Conservation (phyloP, 768 basidiomycete genomes). For the Boletus vermiculosoides region DNA sequence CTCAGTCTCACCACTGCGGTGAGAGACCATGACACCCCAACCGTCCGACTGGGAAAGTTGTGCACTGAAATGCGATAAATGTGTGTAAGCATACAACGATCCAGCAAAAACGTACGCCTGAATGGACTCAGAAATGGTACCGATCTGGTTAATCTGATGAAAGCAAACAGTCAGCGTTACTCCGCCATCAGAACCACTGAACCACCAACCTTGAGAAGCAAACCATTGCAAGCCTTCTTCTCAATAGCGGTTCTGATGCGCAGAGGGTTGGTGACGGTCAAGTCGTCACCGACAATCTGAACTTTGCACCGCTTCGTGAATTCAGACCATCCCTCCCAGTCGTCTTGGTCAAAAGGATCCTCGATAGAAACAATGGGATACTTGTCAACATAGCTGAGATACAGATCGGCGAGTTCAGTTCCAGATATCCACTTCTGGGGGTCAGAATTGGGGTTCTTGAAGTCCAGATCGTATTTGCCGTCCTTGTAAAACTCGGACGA, state of each 20-base stretch:
- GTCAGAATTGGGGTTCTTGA: slow-evolving; percentile 99
- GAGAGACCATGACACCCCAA: slow-evolving; percentile 99
- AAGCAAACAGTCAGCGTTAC: slow-evolving; percentile 1
- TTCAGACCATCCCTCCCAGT: slow-evolving; percentile 97
- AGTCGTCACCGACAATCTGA: slow-evolving; percentile 94
- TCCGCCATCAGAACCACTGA: not conserved
- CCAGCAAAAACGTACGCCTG: slow-evolving; percentile 71
- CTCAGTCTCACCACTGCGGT: slow-evolving; percentile 98
- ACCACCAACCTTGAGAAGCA: slow-evolving; percentile 80
- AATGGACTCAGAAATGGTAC: slow-evolving; percentile 98
- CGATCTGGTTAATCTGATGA: slow-evolving; percentile 90
- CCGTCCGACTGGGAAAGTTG: slow-evolving; percentile 94
- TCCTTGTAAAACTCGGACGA: slow-evolving; percentile 99
- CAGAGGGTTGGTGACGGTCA: slow-evolving; percentile 96
- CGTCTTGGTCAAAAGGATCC: slow-evolving; percentile 99
- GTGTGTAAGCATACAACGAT: not conserved
- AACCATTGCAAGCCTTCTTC: slow-evolving; percentile 99
- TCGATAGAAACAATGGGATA: slow-evolving; percentile 96
- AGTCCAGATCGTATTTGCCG: slow-evolving; percentile 98
- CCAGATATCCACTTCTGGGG: slow-evolving; percentile 95
- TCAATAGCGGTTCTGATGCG: slow-evolving; percentile 99
- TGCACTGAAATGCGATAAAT: slow-evolving; percentile 50
- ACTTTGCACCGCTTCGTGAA: slow-evolving; percentile 78
- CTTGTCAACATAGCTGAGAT: slow-evolving; percentile 81
- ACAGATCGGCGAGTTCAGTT: slow-evolving; percentile 87